Evolutionary conservation across 495 filamentous ascomycete genomes (phyloP).

Genomic region (Penicillium turbatum): DNA sequence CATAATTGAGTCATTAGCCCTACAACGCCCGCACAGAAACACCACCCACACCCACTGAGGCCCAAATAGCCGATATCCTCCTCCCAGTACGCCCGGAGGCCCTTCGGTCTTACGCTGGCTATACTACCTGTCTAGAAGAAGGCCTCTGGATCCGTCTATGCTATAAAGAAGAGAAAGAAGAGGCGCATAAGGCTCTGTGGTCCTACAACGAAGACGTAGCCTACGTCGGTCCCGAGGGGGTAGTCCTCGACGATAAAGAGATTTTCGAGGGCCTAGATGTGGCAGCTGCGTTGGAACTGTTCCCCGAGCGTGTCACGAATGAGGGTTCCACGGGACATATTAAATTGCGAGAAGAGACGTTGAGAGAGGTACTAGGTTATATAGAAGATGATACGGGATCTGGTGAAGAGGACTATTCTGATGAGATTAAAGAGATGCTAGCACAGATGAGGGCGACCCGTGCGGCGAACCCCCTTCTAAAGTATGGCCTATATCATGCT

Average conservation of each 20-base stretch:
- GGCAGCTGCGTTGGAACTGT: conserved; percentile 4
- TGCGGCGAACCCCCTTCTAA: not conserved
- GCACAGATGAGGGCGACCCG: not conserved
- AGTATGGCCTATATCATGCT: not conserved
- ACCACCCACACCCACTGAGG: not conserved
- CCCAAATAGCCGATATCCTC: conserved; percentile 7
- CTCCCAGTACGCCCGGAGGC: not conserved
- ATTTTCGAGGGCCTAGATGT: conserved; percentile 2
- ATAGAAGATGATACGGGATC: conserved; percentile 3
- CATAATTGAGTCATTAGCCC: conserved; percentile 8
- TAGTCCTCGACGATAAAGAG: conserved; percentile 5
- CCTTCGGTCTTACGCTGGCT: not conserved
- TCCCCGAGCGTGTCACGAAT: conserved; percentile 9
- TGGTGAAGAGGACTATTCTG: not conserved
- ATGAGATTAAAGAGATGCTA: not conserved
- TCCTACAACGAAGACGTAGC: not conserved
- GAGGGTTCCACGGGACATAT: not conserved
- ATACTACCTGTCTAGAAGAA: not conserved
- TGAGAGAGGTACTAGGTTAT: too few species aligned
- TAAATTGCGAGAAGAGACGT: too few species aligned
- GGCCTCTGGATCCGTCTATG: conserved; percentile 6
- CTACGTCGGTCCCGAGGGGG: not conserved
- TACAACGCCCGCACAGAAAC: not conserved
- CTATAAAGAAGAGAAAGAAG: conserved; percentile 3
- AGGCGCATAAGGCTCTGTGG: not conserved